These are phyloP conservation scores for Gaultheria prostrata DNA, from an alignment of 148 eudicot genomes.

Conservation along the genomic window DNA sequence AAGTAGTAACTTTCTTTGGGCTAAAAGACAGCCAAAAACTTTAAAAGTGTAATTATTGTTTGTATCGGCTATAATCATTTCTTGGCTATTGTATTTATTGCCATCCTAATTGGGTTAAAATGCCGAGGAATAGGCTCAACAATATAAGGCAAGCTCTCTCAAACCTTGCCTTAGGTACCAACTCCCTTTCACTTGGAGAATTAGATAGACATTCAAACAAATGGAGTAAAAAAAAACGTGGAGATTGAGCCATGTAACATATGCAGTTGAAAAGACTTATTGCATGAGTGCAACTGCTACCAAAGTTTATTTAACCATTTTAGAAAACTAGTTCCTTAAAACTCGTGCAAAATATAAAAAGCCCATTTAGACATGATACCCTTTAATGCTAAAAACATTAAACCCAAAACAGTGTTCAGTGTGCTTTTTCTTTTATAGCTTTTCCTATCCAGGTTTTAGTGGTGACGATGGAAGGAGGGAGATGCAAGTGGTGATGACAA, in stretches of 20 bases:
- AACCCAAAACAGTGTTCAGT: neutral
- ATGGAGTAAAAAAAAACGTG: neutral
- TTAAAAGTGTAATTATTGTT: neutral
- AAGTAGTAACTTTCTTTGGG: neutral
- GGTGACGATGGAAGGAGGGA: neutral
- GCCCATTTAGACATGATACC: neutral
- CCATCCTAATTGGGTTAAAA: neutral
- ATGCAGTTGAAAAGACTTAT: neutral
- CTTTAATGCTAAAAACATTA: neutral
- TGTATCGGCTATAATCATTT: neutral
- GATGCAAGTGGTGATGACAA: neutral
- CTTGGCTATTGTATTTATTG: neutral
- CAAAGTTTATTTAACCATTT: neutral
- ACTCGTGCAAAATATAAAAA: neutral
- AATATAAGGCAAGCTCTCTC: neutral
- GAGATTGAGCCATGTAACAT: neutral
- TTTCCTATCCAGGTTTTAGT: neutral
- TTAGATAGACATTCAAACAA: neutral
- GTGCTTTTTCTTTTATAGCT: neutral
- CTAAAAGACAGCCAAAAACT: neutral
- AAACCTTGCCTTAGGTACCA: neutral
- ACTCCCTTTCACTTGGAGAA: neutral
- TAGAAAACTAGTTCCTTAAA: neutral
- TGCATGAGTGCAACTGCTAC: neutral
- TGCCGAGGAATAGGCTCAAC: neutral